Conservation (phyloP, 202 grass and related monocot genomes). For the Panicum hallii region DNA sequence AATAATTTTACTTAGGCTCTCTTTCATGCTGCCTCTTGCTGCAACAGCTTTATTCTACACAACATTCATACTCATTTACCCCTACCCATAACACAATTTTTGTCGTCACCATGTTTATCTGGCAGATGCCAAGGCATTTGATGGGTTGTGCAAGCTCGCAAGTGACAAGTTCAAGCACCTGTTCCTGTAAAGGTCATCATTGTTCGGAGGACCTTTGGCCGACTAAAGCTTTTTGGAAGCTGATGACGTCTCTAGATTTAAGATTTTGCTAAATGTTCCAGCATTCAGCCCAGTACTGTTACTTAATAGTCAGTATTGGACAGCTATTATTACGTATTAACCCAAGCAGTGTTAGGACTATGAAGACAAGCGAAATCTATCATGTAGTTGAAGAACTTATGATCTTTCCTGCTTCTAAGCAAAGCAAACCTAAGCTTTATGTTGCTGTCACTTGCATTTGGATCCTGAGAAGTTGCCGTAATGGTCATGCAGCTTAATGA, state of each 20-base stretch:
- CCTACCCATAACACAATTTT: neutral
- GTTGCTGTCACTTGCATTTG: slow-evolving; percentile 27
- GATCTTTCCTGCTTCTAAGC: slow-evolving; percentile 37
- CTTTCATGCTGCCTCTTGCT: neutral
- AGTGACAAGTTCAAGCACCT: slow-evolving; percentile 62
- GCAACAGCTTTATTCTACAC: neutral
- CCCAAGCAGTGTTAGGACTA: slow-evolving; percentile 40
- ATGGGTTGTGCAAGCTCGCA: slow-evolving; percentile 75
- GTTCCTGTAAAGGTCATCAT: slow-evolving; percentile 60
- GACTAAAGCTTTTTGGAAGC: slow-evolving; percentile 22
- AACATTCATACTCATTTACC: neutral
- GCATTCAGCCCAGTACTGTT: slow-evolving; percentile 7
- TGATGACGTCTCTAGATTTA: slow-evolving; percentile 10
- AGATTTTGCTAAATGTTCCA: slow-evolving; percentile 27
- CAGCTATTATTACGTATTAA: slow-evolving; percentile 32
- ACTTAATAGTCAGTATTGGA: slow-evolving; percentile 1
- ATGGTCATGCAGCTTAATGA: slow-evolving; percentile 23
- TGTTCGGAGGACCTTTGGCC: slow-evolving; percentile 28
- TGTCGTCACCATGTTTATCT: slow-evolving; percentile 43
- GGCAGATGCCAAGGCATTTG: slow-evolving; percentile 60
- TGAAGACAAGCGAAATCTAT: slow-evolving; percentile 16
- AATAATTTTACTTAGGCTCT: neutral
- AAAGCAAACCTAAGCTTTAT: slow-evolving; percentile 46
- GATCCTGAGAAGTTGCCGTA: neutral
- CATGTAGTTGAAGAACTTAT: slow-evolving; percentile 34